Evolutionary conservation across 768 basidiomycete species (phyloP).

Genomic region (Trametes gibbosa): DNA sequence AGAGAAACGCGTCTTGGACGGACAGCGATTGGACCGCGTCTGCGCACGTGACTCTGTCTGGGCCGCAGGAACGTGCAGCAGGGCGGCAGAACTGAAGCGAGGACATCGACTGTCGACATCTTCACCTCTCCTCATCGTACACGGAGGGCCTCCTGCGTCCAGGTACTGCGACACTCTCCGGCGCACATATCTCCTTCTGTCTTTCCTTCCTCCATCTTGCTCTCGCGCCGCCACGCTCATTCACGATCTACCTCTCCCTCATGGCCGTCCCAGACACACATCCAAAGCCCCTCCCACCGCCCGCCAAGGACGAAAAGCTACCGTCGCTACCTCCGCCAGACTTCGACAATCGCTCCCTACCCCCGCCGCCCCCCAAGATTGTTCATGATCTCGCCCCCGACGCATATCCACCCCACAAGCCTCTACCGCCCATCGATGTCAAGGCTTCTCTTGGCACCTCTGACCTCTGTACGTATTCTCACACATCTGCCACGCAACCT

Average conservation of each 20-base stretch:
- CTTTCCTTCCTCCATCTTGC: constrained; percentile 3
- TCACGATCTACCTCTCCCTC: neutral
- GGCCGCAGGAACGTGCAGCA: constrained; percentile 8
- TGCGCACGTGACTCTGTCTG: constrained; percentile 1
- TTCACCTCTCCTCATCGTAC: neutral
- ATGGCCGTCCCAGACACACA: constrained; percentile 18
- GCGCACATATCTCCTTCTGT: neutral
- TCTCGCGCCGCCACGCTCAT: constrained; percentile 5
- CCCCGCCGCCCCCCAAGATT: constrained; percentile 28
- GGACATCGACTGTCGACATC: neutral
- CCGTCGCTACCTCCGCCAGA: constrained; percentile 29
- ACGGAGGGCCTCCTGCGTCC: neutral
- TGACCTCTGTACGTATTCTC: constrained; percentile 12
- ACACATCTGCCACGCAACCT: neutral
- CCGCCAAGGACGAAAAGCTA: constrained; percentile 29
- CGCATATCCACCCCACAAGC: constrained; percentile 12
- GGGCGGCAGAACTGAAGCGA: neutral
- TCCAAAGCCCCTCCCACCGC: constrained; percentile 30
- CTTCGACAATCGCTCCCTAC: constrained; percentile 11
- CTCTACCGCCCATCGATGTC: constrained; percentile 17
- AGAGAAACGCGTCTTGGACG: constrained; percentile 1
- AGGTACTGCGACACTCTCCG: constrained; percentile 3
- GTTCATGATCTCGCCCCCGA: constrained; percentile 7
- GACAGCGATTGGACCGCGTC: constrained; percentile 6
- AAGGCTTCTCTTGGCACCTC: constrained; percentile 11